phyloP scores from a whole-genome alignment of 2,329 filamentous ascomycete species.

The Dactylella cylindrospora region DNA sequence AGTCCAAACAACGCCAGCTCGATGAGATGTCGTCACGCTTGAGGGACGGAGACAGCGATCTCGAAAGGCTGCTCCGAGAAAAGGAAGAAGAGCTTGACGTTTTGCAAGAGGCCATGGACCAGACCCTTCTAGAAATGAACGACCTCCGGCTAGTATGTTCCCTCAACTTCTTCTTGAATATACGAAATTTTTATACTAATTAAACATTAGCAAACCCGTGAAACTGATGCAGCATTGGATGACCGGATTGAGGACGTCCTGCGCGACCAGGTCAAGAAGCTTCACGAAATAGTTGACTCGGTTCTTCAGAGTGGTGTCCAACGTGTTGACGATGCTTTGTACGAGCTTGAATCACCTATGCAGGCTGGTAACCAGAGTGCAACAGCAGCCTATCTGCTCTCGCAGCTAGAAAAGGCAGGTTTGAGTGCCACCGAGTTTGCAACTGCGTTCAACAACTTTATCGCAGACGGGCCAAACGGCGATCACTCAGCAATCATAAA shows the following conservation, averaged over 20 bases:
- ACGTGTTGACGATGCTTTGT: constrained; percentile 91
- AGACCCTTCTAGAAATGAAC: constrained; percentile 88
- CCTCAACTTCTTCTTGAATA: not conserved
- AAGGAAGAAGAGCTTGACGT: constrained; percentile 98
- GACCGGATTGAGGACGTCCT: constrained; percentile 89
- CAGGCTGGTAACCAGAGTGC: constrained; percentile 98
- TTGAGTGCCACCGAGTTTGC: constrained; percentile 95
- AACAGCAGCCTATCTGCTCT: constrained; percentile 88
- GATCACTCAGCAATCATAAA: constrained; percentile 89
- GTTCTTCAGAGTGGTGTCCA: constrained; percentile 90
- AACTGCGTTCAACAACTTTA: constrained; percentile 97
- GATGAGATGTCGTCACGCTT: constrained; percentile 79
- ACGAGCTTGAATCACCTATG: constrained; percentile 96
- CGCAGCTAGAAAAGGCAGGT: constrained; percentile 95
- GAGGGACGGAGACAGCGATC: constrained; percentile 77
- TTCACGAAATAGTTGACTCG: constrained; percentile 96
- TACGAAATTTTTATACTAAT: not conserved
- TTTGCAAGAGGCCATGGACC: constrained; percentile 97
- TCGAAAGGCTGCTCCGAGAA: constrained; percentile 80
- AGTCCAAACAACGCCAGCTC: constrained; percentile 81
- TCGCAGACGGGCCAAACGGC: constrained; percentile 91
- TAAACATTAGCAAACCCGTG: constrained; percentile 64
- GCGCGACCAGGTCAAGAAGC: constrained; percentile 81
- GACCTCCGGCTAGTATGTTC: constrained; percentile 67
- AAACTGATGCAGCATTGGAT: constrained; percentile 77